Percentiles rank a stretch among this genome's conserved stretches.
Conservation (phyloP, 2,329 filamentous ascomycete species). For the Stachybotrys elegans region DNA sequence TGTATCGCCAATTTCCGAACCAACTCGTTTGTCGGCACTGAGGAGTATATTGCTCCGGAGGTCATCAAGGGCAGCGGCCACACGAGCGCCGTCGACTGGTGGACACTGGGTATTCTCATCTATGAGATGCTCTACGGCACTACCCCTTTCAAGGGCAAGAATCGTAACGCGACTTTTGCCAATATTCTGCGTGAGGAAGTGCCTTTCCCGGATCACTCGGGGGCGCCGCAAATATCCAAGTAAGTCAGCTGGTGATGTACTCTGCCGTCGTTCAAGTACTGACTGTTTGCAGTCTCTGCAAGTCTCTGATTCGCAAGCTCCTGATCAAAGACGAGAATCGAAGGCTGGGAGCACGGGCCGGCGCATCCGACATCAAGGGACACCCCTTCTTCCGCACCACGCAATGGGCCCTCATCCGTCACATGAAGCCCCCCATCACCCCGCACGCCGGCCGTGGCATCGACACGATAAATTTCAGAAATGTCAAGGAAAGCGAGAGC, state of each 20-base stretch:
- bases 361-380: constrained; percentile 92
- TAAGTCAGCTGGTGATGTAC: constrained; percentile 42
- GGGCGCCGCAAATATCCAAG: constrained; percentile 84
- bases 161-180: constrained; percentile 94
- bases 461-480: constrained; percentile 95
- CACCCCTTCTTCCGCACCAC: constrained; percentile 96
- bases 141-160: constrained; percentile 99
- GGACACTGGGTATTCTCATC: constrained; percentile 93
- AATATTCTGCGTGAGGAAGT: constrained; percentile 96
- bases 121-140: constrained; percentile 99
- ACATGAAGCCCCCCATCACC: constrained; percentile 97
- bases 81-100: constrained; percentile 98
- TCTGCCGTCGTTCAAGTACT: constrained; percentile 4
- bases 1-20: constrained; percentile 98
- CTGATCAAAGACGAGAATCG: constrained; percentile 97
- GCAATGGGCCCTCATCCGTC: constrained; percentile 93
- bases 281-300: constrained; percentile 67
- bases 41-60: constrained; percentile 98
- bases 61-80: constrained; percentile 98
- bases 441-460: constrained; percentile 85
- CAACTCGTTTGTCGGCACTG: constrained; percentile 96
- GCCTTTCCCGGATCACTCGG: constrained; percentile 85
- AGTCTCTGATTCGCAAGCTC: constrained; percentile 91
- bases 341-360: constrained; percentile 85
- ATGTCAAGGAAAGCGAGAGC: constrained; percentile 94